Percentiles rank a stretch among this genome's conserved stretches.
These are phyloP conservation scores for Komagataella kurtzmanii DNA, from an alignment of 805 yeast genomes.

Conservation along the genomic window DNA sequence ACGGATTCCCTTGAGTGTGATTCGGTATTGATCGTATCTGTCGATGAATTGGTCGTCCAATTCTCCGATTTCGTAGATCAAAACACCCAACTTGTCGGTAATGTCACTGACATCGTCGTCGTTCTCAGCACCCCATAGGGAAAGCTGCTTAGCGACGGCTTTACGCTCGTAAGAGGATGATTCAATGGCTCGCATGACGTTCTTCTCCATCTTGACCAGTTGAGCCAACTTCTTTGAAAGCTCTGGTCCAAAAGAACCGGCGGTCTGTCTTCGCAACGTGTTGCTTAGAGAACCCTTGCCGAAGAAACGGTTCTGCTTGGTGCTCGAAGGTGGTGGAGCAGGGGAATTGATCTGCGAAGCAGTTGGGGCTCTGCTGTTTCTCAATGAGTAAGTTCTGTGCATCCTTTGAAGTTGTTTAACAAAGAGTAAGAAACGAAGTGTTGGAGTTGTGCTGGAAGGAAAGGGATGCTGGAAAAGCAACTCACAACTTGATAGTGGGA, in stretches of 20 bases:
- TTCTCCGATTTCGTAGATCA: constrained; percentile 74
- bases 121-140: constrained; percentile 79
- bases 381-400: constrained; percentile 98
- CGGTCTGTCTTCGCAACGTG: constrained; percentile 55
- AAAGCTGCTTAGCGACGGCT: constrained; percentile 71
- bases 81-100: constrained; percentile 77
- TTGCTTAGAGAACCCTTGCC: constrained; percentile 59
- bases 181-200: constrained; percentile 68
- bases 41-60: constrained; percentile 80
- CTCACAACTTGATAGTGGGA: not conserved
- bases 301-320: constrained; percentile 75
- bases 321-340: constrained; percentile 88
- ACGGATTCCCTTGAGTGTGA: constrained; percentile 68
- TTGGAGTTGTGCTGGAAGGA: not conserved
- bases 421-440: not conserved
- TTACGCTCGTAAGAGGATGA: constrained; percentile 65
- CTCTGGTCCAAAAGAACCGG: constrained; percentile 75
- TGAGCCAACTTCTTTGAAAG: constrained; percentile 61
- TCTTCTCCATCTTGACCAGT: constrained; percentile 71
- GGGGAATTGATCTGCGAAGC: constrained; percentile 91
- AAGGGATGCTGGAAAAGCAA: not conserved
- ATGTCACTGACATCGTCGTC: constrained; percentile 81
- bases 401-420: constrained; percentile 23
- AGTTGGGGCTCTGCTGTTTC: constrained; percentile 93
- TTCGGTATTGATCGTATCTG: constrained; percentile 75